Evolutionary conservation across 179 eudicot species (phyloP), one percentile per base, ranked within the genome.

Genomic region (Amaranthus tricolor): DNA sequence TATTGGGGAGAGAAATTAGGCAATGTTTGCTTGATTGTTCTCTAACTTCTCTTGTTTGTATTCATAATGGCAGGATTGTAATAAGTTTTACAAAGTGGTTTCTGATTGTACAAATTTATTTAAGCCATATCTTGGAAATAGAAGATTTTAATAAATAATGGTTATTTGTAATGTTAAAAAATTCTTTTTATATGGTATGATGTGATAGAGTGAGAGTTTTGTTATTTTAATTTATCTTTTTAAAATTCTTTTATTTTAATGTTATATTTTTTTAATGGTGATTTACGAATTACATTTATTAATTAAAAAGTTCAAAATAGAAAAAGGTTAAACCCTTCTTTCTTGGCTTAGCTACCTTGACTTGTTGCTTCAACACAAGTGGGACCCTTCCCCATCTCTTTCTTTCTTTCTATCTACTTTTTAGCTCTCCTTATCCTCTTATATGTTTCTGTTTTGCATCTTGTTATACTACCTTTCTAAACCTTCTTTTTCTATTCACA

Each of bases 81-180:
- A 66, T 21, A 48, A 54, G 56, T 1, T 6, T 2, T 21, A 11
- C 55, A 43, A 66, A 66, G 76, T 79, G 82, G 62, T 21, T n/a
- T 79, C 78, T 74, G 82, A 79, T 60, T 66, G 21, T 70, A 72
- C 78, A 75, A 73, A 59, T 21, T 40, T 13, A 13, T 16, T 7
- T 16, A 13, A 48, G 16, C 14, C 67, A 21, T 48, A 21, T 10
- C 6, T 66, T 47, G 24, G 4, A 59, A n/a, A n/a, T n/a, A n/a
- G n/a, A n/a, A n/a, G n/a, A n/a, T n/a, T n/a, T n/a, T n/a, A n/a
- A n/a, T n/a, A n/a, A n/a, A n/a, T n/a, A n/a, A n/a, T n/a, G n/a
- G n/a, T n/a, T n/a, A n/a, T n/a, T n/a, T n/a, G n/a, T n/a, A n/a
- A n/a, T n/a, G n/a, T n/a, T n/a, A n/a, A n/a, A n/a, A n/a, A n/a